phyloP scores from a whole-genome alignment of 495 filamentous ascomycete genomes.

The Astrothelium macrocarpum region DNA sequence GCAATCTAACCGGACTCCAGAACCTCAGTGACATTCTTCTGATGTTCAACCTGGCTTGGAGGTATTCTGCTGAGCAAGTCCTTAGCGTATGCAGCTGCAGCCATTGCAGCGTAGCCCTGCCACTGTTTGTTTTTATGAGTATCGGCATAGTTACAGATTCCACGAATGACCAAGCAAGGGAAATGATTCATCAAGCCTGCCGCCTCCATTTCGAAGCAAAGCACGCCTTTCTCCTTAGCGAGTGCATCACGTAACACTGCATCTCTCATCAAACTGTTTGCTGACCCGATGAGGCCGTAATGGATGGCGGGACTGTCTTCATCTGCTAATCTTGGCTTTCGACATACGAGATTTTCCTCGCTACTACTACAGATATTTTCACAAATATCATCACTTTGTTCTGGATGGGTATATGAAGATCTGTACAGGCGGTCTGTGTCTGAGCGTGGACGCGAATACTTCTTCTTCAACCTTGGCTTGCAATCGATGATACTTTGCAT shows the following conservation, averaged over 20 bases:
- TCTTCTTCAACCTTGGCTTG: background rate
- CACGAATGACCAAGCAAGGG: conserved; percentile 23
- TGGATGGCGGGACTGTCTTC: conserved; percentile 27
- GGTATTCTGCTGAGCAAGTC: conserved; percentile 11
- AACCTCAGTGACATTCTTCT: conserved; percentile 6
- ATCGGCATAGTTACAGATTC: conserved; percentile 25
- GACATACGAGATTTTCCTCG: background rate
- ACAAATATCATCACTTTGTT: conserved; percentile 20
- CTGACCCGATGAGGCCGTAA: conserved; percentile 32
- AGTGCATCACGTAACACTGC: conserved; percentile 11
- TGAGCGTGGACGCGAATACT: too few species aligned
- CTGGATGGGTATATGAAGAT: too few species aligned
- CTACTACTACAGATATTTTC: conserved; percentile 1
- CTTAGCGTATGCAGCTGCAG: conserved; percentile 23
- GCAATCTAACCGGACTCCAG: too few species aligned
- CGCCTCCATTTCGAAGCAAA: too few species aligned
- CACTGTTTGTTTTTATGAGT: conserved; percentile 21
- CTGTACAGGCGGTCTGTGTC: too few species aligned
- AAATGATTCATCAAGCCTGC: conserved; percentile 16
- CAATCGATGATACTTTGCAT: conserved; percentile 1
- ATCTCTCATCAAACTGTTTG: conserved; percentile 26
- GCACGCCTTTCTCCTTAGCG: conserved; percentile 1
- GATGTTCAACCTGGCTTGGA: conserved; percentile 5
- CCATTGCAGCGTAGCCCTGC: conserved; percentile 17
- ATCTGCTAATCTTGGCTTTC: conserved; percentile 7